A percentile compares a stretch with the other conserved stretches of the same genome.
These are phyloP conservation scores for Plasmopara viticola DNA, from an alignment of 352 stramenopile genomes.

Conservation along the genomic window DNA sequence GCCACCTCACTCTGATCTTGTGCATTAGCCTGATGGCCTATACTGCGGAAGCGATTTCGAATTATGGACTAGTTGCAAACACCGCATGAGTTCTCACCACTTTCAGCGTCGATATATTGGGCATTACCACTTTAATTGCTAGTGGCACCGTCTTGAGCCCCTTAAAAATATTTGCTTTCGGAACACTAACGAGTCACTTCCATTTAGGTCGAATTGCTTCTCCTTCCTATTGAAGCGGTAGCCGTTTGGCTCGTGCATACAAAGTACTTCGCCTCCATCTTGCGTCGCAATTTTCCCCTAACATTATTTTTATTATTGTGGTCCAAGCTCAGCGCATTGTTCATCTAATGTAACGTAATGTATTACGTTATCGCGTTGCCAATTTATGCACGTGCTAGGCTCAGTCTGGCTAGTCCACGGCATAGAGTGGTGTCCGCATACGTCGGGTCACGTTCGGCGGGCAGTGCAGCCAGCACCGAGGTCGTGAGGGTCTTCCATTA, in stretches of 20 bases:
- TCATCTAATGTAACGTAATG: too few relatives aligned
- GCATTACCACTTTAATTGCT: slow-evolving; percentile 50
- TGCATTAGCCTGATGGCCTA: too few relatives aligned
- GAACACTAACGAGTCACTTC: slow-evolving; percentile 55
- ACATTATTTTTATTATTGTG: slow-evolving; percentile 54
- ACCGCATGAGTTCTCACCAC: slow-evolving; percentile 59
- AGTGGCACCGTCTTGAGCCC: slow-evolving; percentile 40
- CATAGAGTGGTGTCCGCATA: too few relatives aligned
- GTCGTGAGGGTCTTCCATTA: too few relatives aligned
- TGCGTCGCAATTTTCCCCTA: slow-evolving; percentile 39
- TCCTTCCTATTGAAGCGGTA: slow-evolving; percentile 43
- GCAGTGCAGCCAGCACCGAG: too few relatives aligned
- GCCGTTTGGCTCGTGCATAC: slow-evolving; percentile 37
- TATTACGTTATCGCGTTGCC: too few relatives aligned
- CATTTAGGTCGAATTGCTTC: slow-evolving; percentile 58
- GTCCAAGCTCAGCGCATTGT: slow-evolving; percentile 66
- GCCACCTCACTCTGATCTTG: too few relatives aligned
- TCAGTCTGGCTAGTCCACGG: too few relatives aligned
- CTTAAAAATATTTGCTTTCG: too few relatives aligned
- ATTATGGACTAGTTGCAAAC: slow-evolving; percentile 62
- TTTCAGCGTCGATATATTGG: slow-evolving; percentile 45
- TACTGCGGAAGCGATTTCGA: slow-evolving; percentile 17
- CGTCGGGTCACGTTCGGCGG: too few relatives aligned
- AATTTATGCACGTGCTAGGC: too few relatives aligned
- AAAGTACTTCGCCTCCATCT: slow-evolving; percentile 47